Evolutionary conservation across 345 rosid species (phyloP), one percentile per base, ranked within the genome.

Genomic region (Eucalyptus leucophloia): DNA sequence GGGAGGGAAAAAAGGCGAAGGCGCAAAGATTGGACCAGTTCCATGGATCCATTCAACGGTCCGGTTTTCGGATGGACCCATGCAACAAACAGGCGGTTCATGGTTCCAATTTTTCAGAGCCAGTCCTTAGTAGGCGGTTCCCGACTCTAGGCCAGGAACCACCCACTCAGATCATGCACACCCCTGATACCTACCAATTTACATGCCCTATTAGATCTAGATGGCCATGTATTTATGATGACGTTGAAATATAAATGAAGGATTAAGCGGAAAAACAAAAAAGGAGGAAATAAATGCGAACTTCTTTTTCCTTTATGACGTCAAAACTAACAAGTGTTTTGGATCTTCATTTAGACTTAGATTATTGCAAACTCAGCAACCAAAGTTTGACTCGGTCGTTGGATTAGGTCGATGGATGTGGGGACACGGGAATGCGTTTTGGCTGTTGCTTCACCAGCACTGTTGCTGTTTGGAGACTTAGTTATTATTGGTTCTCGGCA

Each of bases 61-160:
- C 0, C 0, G 11, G 0, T 53, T 53, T 0, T 2, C 1, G 5
- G 0, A 2, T 4, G 26, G 5, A 53, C 21, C 11, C 5, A 53
- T 53, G 26, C 5, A 53, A 53, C 5, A 4, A 53, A 53, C 58
- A 0, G 5, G 5, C 11, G 0, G 26, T 53, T 53, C 11, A 4
- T 53, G 2, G 5, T 21, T 53, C 58, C 1, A 53, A 53, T 53
- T 53, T 53, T 53, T 21, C 1, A 0, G 1, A 53, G 26, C 58
- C 2, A 0, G 0, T 21, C 26, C 2, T 53, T 53, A 53, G 11
- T 0, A 2, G 2, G 0, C 11, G 0, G 0, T 53, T 53, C 11
- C 1, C 0, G 5, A 53, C 1, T 53, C 11, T 53, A 4, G 58
- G 58, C 11, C 1, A 53, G 1, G 11, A 53, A 21, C 24, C 26